Percentiles rank a stretch among this genome's conserved stretches.
These are phyloP conservation scores for Bathelium albidoporum DNA, from an alignment of 495 filamentous ascomycete species.

Conservation along the genomic window DNA sequence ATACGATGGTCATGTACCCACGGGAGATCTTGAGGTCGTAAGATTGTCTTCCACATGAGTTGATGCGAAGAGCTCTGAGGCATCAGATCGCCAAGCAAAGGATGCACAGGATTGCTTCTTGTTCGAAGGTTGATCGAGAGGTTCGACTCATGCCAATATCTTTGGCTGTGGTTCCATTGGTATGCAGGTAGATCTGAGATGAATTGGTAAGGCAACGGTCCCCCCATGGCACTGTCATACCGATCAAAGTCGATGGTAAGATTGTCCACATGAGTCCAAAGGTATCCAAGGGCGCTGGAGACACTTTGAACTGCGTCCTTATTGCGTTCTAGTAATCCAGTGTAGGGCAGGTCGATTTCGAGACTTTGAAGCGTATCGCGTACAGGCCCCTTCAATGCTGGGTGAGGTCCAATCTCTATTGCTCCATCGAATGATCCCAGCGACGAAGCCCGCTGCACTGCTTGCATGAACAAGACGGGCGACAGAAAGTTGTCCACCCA, in stretches of 20 bases:
- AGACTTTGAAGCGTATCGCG: not conserved
- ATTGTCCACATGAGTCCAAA: not conserved
- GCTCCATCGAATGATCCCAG: conserved; percentile 14
- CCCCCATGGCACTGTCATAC: not conserved
- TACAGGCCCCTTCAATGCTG: conserved; percentile 36
- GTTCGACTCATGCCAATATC: too few species aligned
- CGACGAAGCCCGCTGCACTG: not conserved
- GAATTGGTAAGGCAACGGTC: not conserved
- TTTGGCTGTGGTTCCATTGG: conserved; percentile 10
- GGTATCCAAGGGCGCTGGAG: not conserved
- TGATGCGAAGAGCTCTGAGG: not conserved
- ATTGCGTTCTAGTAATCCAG: not conserved
- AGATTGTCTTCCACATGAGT: not conserved
- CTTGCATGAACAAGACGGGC: conserved; percentile 19
- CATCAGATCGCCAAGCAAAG: not conserved
- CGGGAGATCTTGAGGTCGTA: conserved; percentile 23
- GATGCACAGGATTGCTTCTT: too few species aligned
- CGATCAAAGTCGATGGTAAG: not conserved
- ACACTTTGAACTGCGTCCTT: not conserved
- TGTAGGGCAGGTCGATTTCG: not conserved
- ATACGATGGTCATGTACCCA: conserved; percentile 36
- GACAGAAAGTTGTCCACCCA: conserved; percentile 25
- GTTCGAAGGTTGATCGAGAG: too few species aligned
- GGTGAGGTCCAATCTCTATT: conserved; percentile 46
- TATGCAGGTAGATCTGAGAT: conserved; percentile 3